Evolutionary conservation across 2,329 filamentous ascomycete genomes (phyloP).

Genomic region (Epichloe bromicola): DNA sequence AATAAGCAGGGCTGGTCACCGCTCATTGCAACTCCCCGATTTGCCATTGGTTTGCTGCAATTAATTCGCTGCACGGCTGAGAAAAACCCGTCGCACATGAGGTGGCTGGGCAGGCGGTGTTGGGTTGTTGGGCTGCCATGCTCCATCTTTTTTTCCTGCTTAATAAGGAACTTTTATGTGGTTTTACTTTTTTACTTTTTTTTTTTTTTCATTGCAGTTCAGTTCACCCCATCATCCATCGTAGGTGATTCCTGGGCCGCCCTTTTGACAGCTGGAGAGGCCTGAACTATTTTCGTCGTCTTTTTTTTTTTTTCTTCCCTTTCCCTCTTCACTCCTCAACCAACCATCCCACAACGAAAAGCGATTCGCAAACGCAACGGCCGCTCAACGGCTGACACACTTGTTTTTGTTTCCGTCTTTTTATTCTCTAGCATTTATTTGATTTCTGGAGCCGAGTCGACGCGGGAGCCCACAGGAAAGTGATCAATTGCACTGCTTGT

Average conservation of each 20-base stretch:
- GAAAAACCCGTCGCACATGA: too few relatives aligned
- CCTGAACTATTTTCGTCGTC: background rate
- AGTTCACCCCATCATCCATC: background rate
- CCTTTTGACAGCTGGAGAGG: background rate
- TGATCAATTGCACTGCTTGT: background rate
- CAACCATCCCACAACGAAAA: background rate
- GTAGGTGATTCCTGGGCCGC: background rate
- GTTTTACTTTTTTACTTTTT: background rate
- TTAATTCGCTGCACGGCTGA: background rate
- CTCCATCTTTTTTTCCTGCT: background rate
- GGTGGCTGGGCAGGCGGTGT: background rate
- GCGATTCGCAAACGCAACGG: background rate
- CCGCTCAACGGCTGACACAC: background rate
- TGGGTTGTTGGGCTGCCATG: slow-evolving; percentile 3
- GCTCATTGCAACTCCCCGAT: background rate
- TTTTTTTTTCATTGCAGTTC: background rate
- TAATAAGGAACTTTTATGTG: background rate
- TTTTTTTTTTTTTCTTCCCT: background rate
- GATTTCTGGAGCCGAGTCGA: background rate
- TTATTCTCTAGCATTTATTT: background rate
- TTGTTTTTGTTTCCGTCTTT: background rate
- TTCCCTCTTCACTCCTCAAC: background rate
- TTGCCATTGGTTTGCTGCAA: background rate
- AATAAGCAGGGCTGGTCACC: slow-evolving; percentile 9
- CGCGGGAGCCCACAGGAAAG: background rate